Evolutionary conservation across 768 basidiomycete species (phyloP).

Genomic region (Serendipita sp.): DNA sequence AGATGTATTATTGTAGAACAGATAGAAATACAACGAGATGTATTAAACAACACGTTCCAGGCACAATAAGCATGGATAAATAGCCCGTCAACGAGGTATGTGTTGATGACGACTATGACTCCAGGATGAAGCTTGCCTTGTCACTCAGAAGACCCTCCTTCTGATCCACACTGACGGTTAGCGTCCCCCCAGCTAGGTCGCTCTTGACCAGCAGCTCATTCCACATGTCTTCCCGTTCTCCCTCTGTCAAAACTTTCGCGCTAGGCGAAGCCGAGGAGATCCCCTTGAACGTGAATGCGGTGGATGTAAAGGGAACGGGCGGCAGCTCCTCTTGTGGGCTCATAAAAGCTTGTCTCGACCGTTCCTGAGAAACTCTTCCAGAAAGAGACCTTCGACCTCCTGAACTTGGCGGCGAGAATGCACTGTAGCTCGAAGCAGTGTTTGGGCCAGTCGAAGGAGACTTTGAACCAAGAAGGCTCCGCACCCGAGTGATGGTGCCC

Average conservation of each 20-base stretch:
- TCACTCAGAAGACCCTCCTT: slow-evolving; percentile 4
- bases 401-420: neutral
- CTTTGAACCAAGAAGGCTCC: neutral
- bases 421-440: neutral
- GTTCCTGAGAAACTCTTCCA: neutral
- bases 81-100: neutral
- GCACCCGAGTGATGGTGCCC: neutral
- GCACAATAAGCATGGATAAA: slow-evolving; percentile 6
- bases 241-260: neutral
- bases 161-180: neutral
- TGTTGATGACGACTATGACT: neutral
- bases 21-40: neutral
- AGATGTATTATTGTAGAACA: neutral
- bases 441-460: neutral
- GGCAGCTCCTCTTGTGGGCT: neutral
- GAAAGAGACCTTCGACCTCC: neutral
- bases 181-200: neutral
- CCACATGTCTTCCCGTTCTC: neutral
- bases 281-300: slow-evolving; percentile 4
- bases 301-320: slow-evolving; percentile 3
- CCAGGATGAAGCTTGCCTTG: neutral
- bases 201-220: neutral
- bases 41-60: neutral
- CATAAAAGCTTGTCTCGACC: neutral
- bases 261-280: neutral